Base-by-base conservation (phyloP, 805 yeast species). In the Ogataea neopini region DNA sequence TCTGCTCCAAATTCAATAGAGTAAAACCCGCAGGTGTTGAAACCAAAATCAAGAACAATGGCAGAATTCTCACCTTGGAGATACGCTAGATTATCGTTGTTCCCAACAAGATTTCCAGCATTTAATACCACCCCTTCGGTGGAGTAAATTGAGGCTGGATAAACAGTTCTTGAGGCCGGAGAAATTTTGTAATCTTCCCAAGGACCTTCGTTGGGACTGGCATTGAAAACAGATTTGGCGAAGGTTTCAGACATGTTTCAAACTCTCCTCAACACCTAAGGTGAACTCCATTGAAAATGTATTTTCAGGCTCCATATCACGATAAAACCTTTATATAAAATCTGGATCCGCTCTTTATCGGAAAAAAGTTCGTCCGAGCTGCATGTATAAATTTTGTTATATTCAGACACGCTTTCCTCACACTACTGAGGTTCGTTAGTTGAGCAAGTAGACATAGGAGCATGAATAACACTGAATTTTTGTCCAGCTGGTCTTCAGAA, bases 1-100 rank as follows among this genome's bases (percentile, higher is more conserved):
- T 39, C 42, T 4, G 42, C 15, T 10, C 33, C 42, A 13, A 39
- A 39, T 23, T 39, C 42, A 17, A 39, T 39, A 14, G 42, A 30
- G 25, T 39, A 39, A 17, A 39, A 39, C 6, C 42, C 42, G 18
- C 42, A 39, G 8, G 42, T 39, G 23, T 39, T 39, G 42, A 39
- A 39, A 15, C 42, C 42, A 17, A 26, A 39, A 17, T 39, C 42
- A n/a, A 39, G 33, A 6, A 39, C 42, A 17, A 39, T 15, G 3
- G 42, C 42, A 7, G 42, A 15, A 4, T 33, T 33, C 15, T 28
- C 33, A 5, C 42, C 42, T 28, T 39, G 26, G 4, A 39, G 18
- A 15, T 39, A 39, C 2, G 42, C 42, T 7, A 15, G 20, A 28
- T 39, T 39, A 11, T 39, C 32, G 42, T 39, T 39, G 42, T 39